A percentile compares a stretch with the other conserved stretches of the same genome.
Evolutionary conservation across 495 filamentous ascomycete species (phyloP).

Genomic region (Neurospora sp.): DNA sequence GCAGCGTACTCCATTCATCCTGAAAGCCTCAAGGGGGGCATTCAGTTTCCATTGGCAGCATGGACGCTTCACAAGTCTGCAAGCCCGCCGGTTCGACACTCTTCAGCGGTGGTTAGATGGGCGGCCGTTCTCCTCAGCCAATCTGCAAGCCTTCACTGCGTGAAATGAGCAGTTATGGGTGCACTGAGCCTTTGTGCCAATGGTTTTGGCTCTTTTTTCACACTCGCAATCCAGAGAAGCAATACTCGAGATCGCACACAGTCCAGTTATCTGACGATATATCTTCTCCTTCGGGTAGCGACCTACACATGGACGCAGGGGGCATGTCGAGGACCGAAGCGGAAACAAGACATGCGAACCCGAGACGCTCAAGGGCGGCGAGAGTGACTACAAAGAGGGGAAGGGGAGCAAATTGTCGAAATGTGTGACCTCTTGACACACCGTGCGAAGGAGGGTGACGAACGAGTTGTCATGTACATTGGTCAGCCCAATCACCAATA

Average conservation of each 20-base stretch:
- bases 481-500: background rate
- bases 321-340: background rate
- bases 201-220: background rate
- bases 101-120: background rate
- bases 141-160: background rate
- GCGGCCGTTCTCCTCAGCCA: background rate
- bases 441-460: background rate
- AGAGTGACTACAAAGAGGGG: background rate
- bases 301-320: background rate
- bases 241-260: background rate
- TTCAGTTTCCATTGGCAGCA: background rate
- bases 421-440: background rate
- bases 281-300: background rate
- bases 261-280: background rate
- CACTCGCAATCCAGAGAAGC: background rate
- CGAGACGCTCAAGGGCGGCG: background rate
- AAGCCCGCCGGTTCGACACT: background rate
- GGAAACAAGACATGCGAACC: background rate
- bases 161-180: background rate
- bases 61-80: background rate
- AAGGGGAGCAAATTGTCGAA: background rate
- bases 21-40: background rate
- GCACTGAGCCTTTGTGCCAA: background rate
- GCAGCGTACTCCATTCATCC: background rate
- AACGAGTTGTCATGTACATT: background rate